Base-by-base conservation (phyloP, 2,329 filamentous ascomycete genomes). In the Botrytis deweyae region DNA sequence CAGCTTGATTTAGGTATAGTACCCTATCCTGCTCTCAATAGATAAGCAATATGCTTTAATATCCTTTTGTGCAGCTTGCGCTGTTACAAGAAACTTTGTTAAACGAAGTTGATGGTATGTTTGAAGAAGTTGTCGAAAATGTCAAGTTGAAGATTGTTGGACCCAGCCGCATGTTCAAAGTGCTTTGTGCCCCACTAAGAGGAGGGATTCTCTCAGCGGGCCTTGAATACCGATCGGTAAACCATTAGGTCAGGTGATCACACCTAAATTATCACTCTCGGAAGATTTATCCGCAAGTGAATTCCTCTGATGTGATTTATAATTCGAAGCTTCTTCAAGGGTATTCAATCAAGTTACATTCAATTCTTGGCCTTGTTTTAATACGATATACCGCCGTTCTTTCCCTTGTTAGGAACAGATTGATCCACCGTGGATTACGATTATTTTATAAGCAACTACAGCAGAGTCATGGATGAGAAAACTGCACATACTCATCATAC, bases 1-100 rank as follows among this genome's bases (percentile, higher is more conserved):
- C 79, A 80, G 81, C 82, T 82, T 75, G 73, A 72, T 73, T 72
- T 77, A 74, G 73, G 75, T 71, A 70, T 71, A 74, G 74, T 69
- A 75, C 76, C 77, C 76, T 78, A 76, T 73, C 72, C 74, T 76
- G 20, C 74, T 73, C 70, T 77, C 76, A 74, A 76, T 77, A 76
- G 73, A 73, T 67, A 72, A 67, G 52, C 63, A 72, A 70, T 61
- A 63, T n/a, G 67, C 71, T 78, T 49, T 33, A 65, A 65, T 74
- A 55, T 75, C 73, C 55, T 74, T 76, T 67, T 42, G 71, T 76
- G 61, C 77, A 80, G 78, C 79, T 76, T 75, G 74, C 78, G 78
- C 79, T 80, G 76, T 63, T 75, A 62, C 72, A 55, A 73, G 20
- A 70, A 68, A 66, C 75, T 46, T 58, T 77, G 70, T 75, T 75